phyloP scores from a whole-genome alignment of 805 yeast genomes.

The Starmerella bombicola region DNA sequence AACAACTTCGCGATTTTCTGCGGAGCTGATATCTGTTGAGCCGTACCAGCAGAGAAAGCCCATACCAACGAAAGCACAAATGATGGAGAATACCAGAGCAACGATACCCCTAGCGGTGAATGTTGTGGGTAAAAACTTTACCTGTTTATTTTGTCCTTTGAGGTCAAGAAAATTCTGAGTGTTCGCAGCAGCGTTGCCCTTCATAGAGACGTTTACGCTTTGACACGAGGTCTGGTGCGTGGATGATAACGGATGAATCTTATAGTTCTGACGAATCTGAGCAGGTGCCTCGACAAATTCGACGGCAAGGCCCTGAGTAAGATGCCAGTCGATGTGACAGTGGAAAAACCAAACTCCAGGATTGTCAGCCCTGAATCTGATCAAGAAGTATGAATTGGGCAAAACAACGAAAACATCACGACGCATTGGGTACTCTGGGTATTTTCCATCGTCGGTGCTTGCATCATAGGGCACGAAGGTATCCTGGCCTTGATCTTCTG shows the following conservation, averaged over 20 bases:
- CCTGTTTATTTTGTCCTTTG: conserved; percentile 63
- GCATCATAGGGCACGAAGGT: conserved; percentile 48
- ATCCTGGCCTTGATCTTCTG: conserved; percentile 40
- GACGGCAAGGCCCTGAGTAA: conserved; percentile 83
- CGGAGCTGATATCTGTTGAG: conserved; percentile 46
- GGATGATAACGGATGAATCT: conserved; percentile 38
- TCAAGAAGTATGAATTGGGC: conserved; percentile 73
- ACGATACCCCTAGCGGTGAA: conserved; percentile 93
- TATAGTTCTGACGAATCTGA: conserved; percentile 42
- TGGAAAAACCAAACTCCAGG: conserved; percentile 99
- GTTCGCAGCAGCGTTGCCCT: conserved; percentile 89
- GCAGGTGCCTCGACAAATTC: conserved; percentile 73
- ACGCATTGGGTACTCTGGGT: conserved; percentile 65
- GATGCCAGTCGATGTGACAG: conserved; percentile 98
- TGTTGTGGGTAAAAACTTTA: conserved; percentile 58
- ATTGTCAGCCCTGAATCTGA: conserved; percentile 82
- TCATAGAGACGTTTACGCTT: conserved; percentile 38
- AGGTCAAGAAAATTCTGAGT: conserved; percentile 49
- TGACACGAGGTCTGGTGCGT: conserved; percentile 51
- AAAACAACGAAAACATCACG: conserved; percentile 73
- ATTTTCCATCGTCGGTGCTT: conserved; percentile 35
- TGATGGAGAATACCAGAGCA: conserved; percentile 79
- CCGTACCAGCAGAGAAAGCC: conserved; percentile 71
- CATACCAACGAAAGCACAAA: conserved; percentile 77
- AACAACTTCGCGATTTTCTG: conserved; percentile 17